phyloP scores from a whole-genome alignment of 139 green algal species.

The Chlamydomonas sp. region DNA sequence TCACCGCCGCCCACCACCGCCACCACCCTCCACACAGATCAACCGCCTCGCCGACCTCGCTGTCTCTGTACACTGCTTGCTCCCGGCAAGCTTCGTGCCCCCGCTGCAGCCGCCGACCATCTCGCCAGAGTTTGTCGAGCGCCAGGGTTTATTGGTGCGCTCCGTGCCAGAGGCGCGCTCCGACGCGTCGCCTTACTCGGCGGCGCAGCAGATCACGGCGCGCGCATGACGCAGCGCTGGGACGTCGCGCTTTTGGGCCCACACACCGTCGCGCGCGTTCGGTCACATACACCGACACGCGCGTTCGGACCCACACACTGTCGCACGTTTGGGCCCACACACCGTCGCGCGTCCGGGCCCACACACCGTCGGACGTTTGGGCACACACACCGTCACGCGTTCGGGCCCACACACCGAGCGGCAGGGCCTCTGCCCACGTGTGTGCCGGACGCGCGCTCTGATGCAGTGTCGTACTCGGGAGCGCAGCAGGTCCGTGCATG shows the following conservation, averaged over 20 bases:
- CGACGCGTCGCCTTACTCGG: neutral
- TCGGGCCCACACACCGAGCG: neutral
- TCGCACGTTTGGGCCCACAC: too few species aligned
- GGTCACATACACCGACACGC: too few species aligned
- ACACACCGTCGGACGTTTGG: too few species aligned
- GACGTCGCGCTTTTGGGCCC: too few species aligned
- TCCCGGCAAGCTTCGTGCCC: constrained; percentile 69
- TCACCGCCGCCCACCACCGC: neutral
- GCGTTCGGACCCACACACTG: too few species aligned
- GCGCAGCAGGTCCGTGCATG: too few species aligned
- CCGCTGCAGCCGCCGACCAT: constrained; percentile 54
- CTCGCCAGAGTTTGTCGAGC: neutral
- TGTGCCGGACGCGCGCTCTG: neutral
- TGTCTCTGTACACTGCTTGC: constrained; percentile 74
- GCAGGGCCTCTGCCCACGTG: neutral
- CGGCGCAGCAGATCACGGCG: neutral
- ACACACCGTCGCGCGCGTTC: too few species aligned
- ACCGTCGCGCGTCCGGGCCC: too few species aligned
- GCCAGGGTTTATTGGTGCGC: neutral
- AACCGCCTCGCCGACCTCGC: constrained; percentile 80
- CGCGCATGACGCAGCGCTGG: too few species aligned
- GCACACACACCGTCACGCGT: too few species aligned
- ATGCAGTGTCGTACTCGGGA: too few species aligned
- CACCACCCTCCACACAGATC: constrained; percentile 40
- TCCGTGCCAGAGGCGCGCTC: neutral